These are phyloP conservation scores for Vigna trinervia DNA, from an alignment of 306 rosid genomes.

Conservation along the genomic window DNA sequence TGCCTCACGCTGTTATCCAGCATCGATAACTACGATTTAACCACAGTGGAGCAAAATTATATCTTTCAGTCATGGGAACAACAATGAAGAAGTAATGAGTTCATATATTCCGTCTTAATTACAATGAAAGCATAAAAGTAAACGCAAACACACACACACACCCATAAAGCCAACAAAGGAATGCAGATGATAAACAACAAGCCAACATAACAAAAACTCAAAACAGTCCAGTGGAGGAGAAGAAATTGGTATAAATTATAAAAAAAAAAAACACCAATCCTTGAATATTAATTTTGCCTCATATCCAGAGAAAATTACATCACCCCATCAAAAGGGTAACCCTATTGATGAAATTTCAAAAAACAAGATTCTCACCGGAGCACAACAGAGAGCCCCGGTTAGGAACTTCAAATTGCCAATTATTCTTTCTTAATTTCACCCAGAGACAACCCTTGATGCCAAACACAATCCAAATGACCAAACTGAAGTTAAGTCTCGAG, in stretches of 20 bases:
- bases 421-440: constrained; percentile 24
- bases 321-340: constrained; percentile 11
- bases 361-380: constrained; percentile 12
- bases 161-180: constrained; percentile 9
- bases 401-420: constrained; percentile 31
- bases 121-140: background rate
- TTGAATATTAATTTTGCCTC: constrained; percentile 18
- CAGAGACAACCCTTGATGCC: background rate
- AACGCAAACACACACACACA: background rate
- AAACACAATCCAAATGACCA: constrained; percentile 22
- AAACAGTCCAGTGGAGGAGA: background rate
- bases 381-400: background rate
- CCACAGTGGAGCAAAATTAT: background rate
- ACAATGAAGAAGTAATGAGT: background rate
- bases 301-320: constrained; percentile 27
- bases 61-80: background rate
- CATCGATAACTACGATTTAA: background rate
- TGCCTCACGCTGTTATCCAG: background rate
- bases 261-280: background rate
- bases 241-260: background rate
- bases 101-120: background rate
- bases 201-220: constrained; percentile 22
- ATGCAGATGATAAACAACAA: constrained; percentile 15
- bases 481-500: constrained; percentile 3
- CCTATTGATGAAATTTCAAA: constrained; percentile 14